Base-by-base conservation (phyloP, 345 rosid genomes). In the Brassica incana region DNA sequence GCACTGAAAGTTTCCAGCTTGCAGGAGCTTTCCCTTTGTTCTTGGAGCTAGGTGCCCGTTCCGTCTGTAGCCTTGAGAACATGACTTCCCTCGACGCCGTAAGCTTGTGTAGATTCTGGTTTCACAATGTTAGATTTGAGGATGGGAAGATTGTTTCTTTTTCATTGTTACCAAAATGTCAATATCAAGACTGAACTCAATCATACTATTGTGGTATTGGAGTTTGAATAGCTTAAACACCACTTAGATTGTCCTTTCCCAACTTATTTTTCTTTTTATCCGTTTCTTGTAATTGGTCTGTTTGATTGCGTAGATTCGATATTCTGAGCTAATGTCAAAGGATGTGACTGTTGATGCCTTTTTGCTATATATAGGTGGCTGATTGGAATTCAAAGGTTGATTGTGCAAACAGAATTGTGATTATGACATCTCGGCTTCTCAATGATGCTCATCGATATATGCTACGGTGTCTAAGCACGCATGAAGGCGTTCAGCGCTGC, bases 381-480 rank as follows among this genome's bases (percentile, higher is more conserved):
- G 88, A 83, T 82, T 95, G 97, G 98, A 91, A 82, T 80, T 85
- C 92, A 61, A 85, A 81, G 71, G 65, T 74, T 72, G 85, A 75
- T 77, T 75, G 84, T 48, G 85, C 88, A 6, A 85, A 80, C 35
- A 89, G 85, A 83, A 54, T 91, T 80, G 90, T 86, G 68, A 85
- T 91, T 84, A 85, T 92, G 83, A 91, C 94, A 54, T 95, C 97
- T 78, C 88, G 90, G 71, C 84, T 95, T 62, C 83, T 95, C 45
- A 95, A 92, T 33, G 97, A 95, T 84, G 91, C 97, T 68, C 99
- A 95, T 88, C 90, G 99, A 33, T 92, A 91, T 85, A 88, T 90
- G 73, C 75, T 95, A 65, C 94, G 96, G 58, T 91, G 96, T 84
- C 81, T 95, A 74, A 86, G 87, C 83, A 79, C 87, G 8, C 94